phyloP scores from a whole-genome alignment of 1,284 basidiomycete genomes.

The Psilocybe mexicana region DNA sequence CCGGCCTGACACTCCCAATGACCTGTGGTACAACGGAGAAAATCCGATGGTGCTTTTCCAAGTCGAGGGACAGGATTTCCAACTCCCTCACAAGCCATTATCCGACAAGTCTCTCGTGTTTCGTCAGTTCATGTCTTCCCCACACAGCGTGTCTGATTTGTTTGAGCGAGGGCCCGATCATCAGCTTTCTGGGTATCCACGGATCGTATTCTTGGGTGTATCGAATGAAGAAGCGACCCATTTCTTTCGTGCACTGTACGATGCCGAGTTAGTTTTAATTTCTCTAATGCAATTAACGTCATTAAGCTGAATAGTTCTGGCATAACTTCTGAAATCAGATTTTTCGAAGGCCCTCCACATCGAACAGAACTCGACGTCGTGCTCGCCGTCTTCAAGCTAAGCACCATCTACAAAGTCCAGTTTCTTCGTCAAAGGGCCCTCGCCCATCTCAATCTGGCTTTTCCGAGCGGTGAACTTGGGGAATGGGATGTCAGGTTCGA shows the following conservation, averaged over 20 bases:
- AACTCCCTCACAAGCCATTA: too few species aligned
- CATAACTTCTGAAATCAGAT: slow-evolving; percentile 3
- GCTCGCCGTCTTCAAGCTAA: slow-evolving; percentile 14
- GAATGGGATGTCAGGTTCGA: slow-evolving; percentile 10
- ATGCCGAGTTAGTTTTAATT: slow-evolving; percentile 17
- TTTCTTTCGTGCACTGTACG: slow-evolving; percentile 22
- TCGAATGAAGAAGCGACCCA: slow-evolving; percentile 4
- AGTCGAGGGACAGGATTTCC: too few species aligned
- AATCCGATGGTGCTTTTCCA: too few species aligned
- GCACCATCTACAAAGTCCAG: slow-evolving; percentile 14
- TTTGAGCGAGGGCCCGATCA: neutral
- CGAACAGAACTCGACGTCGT: slow-evolving; percentile 4
- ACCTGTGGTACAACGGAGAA: too few species aligned
- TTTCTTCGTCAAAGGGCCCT: slow-evolving; percentile 18
- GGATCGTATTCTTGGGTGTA: slow-evolving; percentile 3
- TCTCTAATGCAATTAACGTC: neutral
- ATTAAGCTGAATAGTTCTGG: neutral
- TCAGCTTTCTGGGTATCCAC: neutral
- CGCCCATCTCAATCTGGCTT: slow-evolving; percentile 13
- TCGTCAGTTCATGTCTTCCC: neutral
- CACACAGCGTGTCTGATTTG: neutral
- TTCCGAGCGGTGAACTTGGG: slow-evolving; percentile 6
- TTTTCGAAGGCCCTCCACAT: slow-evolving; percentile 18
- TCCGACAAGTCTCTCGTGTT: neutral
- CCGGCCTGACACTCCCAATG: too few species aligned